phyloP scores from a whole-genome alignment of 2,329 filamentous ascomycete species.

The Colletotrichum chlorophyti region DNA sequence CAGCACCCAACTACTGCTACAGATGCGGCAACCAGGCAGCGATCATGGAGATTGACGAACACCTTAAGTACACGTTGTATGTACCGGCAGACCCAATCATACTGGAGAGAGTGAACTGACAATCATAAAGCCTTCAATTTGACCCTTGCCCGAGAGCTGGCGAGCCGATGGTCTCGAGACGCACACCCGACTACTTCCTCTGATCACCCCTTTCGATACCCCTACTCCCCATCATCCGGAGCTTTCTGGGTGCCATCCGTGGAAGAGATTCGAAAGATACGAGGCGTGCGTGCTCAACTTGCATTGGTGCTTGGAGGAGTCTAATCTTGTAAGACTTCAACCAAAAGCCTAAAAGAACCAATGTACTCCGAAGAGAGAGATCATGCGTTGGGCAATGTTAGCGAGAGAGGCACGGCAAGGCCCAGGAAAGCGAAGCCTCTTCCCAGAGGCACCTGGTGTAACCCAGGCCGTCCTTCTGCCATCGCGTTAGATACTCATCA shows the following conservation, averaged over 20 bases:
- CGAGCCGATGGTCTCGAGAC: conserved; percentile 98
- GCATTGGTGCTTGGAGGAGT: conserved; percentile 26
- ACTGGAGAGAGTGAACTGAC: conserved; percentile 33
- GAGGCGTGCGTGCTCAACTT: conserved; percentile 23
- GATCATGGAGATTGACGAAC: conserved; percentile 99
- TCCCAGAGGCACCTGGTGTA: background rate
- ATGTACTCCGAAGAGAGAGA: conserved; percentile 29
- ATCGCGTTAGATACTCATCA: conserved; percentile 27
- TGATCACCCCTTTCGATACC: conserved; percentile 53
- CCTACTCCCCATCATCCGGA: conserved; percentile 6
- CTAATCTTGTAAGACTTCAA: conserved; percentile 29
- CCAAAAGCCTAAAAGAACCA: conserved; percentile 25
- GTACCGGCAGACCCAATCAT: conserved; percentile 38
- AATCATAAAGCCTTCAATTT: conserved; percentile 85
- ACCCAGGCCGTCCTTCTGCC: conserved; percentile 1
- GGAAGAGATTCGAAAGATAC: conserved; percentile 23
- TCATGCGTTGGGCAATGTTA: conserved; percentile 24
- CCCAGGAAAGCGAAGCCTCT: background rate
- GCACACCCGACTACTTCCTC: conserved; percentile 99
- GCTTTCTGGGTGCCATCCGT: conserved; percentile 6
- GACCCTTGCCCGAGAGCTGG: conserved; percentile 97
- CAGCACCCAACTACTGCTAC: conserved; percentile 95
- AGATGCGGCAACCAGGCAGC: conserved; percentile 98
- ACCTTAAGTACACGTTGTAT: conserved; percentile 99
- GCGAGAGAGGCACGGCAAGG: background rate